These are phyloP conservation scores for Tagetes patula DNA, from an alignment of 129 eudicot species.

Conservation along the genomic window DNA sequence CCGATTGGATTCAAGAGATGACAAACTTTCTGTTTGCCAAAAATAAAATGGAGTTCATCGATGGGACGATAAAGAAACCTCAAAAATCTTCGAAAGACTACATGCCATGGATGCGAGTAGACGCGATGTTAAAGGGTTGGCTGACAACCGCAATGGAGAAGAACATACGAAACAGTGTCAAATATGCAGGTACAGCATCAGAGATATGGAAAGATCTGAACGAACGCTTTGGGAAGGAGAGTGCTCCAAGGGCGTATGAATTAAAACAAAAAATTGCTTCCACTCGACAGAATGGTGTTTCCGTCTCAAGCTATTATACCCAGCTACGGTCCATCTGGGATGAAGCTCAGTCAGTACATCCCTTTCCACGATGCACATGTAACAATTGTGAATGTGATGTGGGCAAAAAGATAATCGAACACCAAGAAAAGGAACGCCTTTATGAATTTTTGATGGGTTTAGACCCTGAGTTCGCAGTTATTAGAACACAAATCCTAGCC, in stretches of 20 bases:
- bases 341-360: no score
- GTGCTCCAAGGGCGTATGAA: neutral
- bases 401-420: neutral
- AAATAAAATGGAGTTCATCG: no score
- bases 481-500: neutral
- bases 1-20: no score
- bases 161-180: neutral
- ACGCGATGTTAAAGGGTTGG: neutral
- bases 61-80: neutral
- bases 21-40: no score
- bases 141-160: neutral
- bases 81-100: neutral
- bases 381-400: neutral
- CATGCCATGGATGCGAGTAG: neutral
- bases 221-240: neutral
- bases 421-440: neutral
- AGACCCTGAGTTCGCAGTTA: neutral
- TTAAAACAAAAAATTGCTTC: neutral
- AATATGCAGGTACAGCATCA: neutral
- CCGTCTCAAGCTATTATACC: neutral
- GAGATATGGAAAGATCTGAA: neutral
- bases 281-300: neutral
- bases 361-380: neutral
- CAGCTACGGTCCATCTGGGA: neutral
- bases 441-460: neutral